Conservation (phyloP, 768 basidiomycete species). For the Phanerodontia chrysosporium region DNA sequence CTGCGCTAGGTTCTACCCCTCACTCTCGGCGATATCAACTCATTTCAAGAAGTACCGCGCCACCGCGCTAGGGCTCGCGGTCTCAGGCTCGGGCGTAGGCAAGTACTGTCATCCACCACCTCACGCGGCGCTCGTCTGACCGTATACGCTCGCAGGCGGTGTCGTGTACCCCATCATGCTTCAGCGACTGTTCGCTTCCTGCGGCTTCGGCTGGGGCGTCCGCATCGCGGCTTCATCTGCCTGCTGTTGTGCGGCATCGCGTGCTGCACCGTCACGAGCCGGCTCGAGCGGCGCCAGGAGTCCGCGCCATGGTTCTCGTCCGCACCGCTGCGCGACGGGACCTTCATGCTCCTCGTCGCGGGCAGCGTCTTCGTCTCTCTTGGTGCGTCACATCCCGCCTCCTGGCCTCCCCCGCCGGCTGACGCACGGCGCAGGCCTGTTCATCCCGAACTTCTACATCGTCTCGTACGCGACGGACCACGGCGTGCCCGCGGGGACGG, state of each 20-base stretch:
- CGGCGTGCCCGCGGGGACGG: slow-evolving; percentile 32
- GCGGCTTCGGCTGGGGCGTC: slow-evolving; percentile 63
- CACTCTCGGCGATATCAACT: slow-evolving; percentile 61
- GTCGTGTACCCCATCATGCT: slow-evolving; percentile 66
- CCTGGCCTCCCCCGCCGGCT: background rate
- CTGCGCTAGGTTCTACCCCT: slow-evolving; percentile 64
- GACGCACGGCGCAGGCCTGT: slow-evolving; percentile 43
- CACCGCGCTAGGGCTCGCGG: slow-evolving; percentile 66
- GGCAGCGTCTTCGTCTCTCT: slow-evolving; percentile 59
- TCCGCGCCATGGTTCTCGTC: slow-evolving; percentile 20
- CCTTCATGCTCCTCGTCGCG: slow-evolving; percentile 47
- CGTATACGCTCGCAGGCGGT: slow-evolving; percentile 53
- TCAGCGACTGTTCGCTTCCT: slow-evolving; percentile 46
- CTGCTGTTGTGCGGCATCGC: slow-evolving; percentile 43
- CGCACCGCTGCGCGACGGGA: slow-evolving; percentile 38
- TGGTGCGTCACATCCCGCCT: slow-evolving; percentile 32
- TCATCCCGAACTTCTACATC: slow-evolving; percentile 71
- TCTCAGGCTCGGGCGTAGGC: slow-evolving; percentile 68
- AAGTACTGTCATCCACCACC: background rate
- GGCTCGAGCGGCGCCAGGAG: slow-evolving; percentile 20
- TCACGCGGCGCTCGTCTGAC: background rate
- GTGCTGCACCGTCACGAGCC: slow-evolving; percentile 39
- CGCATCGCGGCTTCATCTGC: slow-evolving; percentile 49
- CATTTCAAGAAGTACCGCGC: slow-evolving; percentile 63
- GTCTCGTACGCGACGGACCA: slow-evolving; percentile 49